Percentiles rank a stretch among this genome's conserved stretches.
phyloP scores from a whole-genome alignment of 257 asterid species.

The Haberlea rhodopensis region DNA sequence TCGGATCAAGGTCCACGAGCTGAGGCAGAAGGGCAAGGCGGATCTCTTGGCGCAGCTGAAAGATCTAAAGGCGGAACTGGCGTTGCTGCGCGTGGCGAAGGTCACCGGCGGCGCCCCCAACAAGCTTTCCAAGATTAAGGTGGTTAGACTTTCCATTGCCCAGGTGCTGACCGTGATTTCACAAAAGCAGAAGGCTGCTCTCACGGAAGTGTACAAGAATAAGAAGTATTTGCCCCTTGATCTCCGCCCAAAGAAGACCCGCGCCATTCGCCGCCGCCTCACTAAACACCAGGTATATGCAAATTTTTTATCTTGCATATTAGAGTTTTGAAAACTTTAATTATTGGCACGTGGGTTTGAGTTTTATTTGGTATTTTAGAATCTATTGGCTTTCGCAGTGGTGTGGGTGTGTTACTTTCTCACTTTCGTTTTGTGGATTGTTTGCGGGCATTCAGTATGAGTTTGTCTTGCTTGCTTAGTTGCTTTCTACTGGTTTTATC shows the following conservation, averaged over 20 bases:
- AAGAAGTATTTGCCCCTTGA: slow-evolving; percentile 21
- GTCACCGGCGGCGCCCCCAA: slow-evolving; percentile 15
- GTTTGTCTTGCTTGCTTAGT: no score
- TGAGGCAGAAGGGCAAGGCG: slow-evolving; percentile 19
- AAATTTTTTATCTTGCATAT: no score
- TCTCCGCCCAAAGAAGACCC: slow-evolving; percentile 51
- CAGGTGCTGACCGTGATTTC: slow-evolving; percentile 21
- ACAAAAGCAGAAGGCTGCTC: slow-evolving; percentile 20
- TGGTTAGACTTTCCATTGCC: slow-evolving; percentile 28
- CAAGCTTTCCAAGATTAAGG: slow-evolving; percentile 29
- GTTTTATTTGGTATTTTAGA: no score
- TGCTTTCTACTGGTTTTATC: no score
- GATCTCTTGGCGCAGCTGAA: slow-evolving; percentile 18
- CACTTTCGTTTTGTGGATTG: not conserved
- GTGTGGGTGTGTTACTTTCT: no score
- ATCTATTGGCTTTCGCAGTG: no score
- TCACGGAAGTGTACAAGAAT: slow-evolving; percentile 19
- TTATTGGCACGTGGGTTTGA: no score
- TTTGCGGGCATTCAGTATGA: no score
- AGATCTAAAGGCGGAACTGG: slow-evolving; percentile 18
- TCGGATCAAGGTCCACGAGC: slow-evolving; percentile 18
- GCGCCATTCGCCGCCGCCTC: slow-evolving; percentile 33
- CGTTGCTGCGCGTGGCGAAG: slow-evolving; percentile 14
- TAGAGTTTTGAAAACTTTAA: no score
- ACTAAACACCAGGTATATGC: slow-evolving; percentile 10